phyloP scores from a whole-genome alignment of 2,329 filamentous ascomycete genomes.

The Fusarium mangiferae region DNA sequence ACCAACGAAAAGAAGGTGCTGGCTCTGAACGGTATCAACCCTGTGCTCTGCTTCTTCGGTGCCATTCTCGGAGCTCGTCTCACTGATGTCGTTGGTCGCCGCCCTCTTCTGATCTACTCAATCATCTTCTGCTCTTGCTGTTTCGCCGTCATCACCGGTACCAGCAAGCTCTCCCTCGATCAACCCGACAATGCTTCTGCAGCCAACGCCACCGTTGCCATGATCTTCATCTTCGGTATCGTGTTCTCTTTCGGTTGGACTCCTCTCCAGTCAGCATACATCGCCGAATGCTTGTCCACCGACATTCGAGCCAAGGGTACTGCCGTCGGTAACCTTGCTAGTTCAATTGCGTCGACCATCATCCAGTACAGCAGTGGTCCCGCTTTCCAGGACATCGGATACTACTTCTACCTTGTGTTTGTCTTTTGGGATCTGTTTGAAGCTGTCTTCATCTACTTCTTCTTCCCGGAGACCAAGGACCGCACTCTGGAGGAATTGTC shows the following conservation, averaged over 20 bases:
- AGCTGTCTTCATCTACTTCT: conserved; percentile 58
- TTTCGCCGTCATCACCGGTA: conserved; percentile 61
- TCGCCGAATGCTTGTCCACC: conserved; percentile 58
- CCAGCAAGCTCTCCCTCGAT: conserved; percentile 55
- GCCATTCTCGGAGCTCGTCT: conserved; percentile 65
- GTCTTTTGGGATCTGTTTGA: conserved; percentile 58
- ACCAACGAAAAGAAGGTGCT: conserved; percentile 58
- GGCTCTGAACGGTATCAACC: conserved; percentile 63
- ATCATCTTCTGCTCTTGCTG: conserved; percentile 58
- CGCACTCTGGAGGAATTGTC: conserved; percentile 64
- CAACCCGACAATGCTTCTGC: conserved; percentile 49
- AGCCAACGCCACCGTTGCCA: conserved; percentile 57
- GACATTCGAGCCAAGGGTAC: conserved; percentile 58
- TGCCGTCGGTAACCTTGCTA: conserved; percentile 55
- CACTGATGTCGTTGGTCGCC: conserved; percentile 67
- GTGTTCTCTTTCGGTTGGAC: conserved; percentile 63
- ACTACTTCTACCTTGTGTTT: conserved; percentile 59
- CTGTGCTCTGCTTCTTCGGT: conserved; percentile 61
- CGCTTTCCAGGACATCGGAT: conserved; percentile 55
- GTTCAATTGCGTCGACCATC: conserved; percentile 50
- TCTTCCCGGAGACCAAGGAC: conserved; percentile 61
- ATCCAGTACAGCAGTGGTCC: conserved; percentile 58
- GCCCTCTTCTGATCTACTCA: conserved; percentile 61
- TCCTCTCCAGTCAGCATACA: conserved; percentile 60
- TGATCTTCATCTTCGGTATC: conserved; percentile 63